phyloP scores from a whole-genome alignment of 192 early-diverging fungal species.

The Podila verticillata region DNA sequence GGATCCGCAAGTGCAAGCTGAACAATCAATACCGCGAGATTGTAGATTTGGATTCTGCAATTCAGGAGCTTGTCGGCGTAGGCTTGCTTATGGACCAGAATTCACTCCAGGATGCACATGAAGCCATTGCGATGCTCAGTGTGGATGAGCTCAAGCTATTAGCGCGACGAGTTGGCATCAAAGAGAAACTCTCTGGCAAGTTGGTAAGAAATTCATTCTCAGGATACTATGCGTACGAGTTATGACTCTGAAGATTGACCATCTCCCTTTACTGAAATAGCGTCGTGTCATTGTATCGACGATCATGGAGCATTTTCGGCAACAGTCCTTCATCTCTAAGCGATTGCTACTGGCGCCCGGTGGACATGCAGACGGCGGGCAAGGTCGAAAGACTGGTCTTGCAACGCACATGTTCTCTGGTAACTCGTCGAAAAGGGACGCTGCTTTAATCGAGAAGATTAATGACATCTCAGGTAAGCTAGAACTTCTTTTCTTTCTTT shows the following conservation, averaged over 20 bases:
- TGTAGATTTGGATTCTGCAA: conserved; percentile 18
- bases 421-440: conserved; percentile 27
- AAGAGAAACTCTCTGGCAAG: conserved; percentile 27
- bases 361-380: conserved; percentile 7
- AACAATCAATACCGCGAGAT: conserved; percentile 42
- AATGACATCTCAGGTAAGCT: conserved; percentile 35
- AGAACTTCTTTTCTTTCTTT: not conserved
- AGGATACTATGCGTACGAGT: not conserved
- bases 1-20: conserved; percentile 39
- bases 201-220: conserved; percentile 8
- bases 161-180: conserved; percentile 15
- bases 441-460: conserved; percentile 35
- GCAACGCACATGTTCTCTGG: conserved; percentile 35
- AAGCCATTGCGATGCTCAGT: conserved; percentile 25
- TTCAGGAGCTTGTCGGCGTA: conserved; percentile 21
- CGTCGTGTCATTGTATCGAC: conserved; percentile 11
- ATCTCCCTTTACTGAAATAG: not conserved
- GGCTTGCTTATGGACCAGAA: conserved; percentile 40
- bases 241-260: not conserved
- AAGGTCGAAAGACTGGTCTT: conserved; percentile 24
- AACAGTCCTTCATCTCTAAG: conserved; percentile 41
- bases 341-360: conserved; percentile 35
- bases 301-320: conserved; percentile 43
- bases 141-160: conserved; percentile 49
- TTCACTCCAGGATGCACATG: conserved; percentile 11